Evolutionary conservation across 176 grass and related monocot genomes (phyloP).

Genomic region (Zea luxurians): DNA sequence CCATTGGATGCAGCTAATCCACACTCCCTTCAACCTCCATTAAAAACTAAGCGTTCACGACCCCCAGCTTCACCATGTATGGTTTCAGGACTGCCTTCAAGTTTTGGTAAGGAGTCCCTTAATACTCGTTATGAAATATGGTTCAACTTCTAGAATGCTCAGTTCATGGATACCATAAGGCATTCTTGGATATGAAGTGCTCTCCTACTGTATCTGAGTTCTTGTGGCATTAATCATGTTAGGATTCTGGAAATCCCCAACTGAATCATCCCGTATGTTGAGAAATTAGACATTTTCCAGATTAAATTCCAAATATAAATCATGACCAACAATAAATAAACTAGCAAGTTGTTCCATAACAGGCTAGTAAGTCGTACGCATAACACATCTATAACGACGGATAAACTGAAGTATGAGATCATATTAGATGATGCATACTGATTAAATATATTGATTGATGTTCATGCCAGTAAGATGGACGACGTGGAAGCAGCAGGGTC

Average conservation of each 20-base stretch:
- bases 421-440: too few species aligned
- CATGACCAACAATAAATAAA: too few species aligned
- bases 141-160: slow-evolving; percentile 8
- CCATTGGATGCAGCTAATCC: slow-evolving; percentile 57
- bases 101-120: slow-evolving; percentile 55
- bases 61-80: slow-evolving; percentile 51
- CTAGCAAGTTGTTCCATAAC: too few species aligned
- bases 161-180: slow-evolving; percentile 20
- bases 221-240: slow-evolving; percentile 27
- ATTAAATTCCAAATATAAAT: too few species aligned
- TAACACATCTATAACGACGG: too few species aligned
- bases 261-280: slow-evolving; percentile 38
- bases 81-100: slow-evolving; percentile 48
- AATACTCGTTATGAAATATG: slow-evolving; percentile 22
- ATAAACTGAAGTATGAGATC: too few species aligned
- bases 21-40: slow-evolving; percentile 55
- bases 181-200: slow-evolving; percentile 15
- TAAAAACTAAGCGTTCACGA: slow-evolving; percentile 68
- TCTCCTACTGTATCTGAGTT: slow-evolving; percentile 31
- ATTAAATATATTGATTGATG: too few species aligned
- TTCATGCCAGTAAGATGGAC: too few species aligned
- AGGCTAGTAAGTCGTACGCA: too few species aligned
- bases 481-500: too few species aligned
- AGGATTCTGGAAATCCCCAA: slow-evolving; percentile 78
- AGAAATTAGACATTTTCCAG: too few species aligned